A percentile compares a stretch with the other conserved stretches of the same genome.
phyloP scores from a whole-genome alignment of 768 basidiomycete genomes.

The Lentinula raphanica region DNA sequence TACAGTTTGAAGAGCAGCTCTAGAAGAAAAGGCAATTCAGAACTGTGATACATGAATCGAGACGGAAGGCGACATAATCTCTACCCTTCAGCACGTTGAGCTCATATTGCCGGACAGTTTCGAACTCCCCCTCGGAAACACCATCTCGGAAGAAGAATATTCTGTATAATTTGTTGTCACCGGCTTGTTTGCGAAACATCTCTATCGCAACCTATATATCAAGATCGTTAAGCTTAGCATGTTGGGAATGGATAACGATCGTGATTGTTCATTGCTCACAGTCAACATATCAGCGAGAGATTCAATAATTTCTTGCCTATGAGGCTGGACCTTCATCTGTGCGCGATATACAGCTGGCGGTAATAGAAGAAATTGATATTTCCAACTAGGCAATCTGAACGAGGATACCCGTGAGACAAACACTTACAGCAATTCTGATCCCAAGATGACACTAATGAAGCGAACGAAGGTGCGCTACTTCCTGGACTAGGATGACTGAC shows the following conservation, averaged over 20 bases:
- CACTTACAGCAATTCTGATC: slow-evolving; percentile 37
- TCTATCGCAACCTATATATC: background rate
- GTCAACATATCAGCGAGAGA: slow-evolving; percentile 49
- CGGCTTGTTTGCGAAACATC: background rate
- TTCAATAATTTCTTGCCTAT: slow-evolving; percentile 52
- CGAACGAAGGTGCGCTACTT: slow-evolving; percentile 22
- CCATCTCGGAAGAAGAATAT: slow-evolving; percentile 27
- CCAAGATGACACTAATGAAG: slow-evolving; percentile 45
- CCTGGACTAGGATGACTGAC: slow-evolving; percentile 23
- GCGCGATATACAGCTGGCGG: slow-evolving; percentile 47
- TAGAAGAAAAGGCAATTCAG: background rate
- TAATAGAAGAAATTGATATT: no score
- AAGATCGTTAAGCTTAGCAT: slow-evolving; percentile 16
- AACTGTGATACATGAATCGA: background rate
- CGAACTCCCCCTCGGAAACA: slow-evolving; percentile 29
- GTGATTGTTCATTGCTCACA: slow-evolving; percentile 18
- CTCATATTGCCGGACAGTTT: slow-evolving; percentile 17
- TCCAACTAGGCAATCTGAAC: no score
- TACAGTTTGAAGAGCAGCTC: slow-evolving; percentile 1
- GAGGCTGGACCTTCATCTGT: slow-evolving; percentile 45
- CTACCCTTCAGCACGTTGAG: slow-evolving; percentile 11
- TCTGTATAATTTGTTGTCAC: slow-evolving; percentile 9
- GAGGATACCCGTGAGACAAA: no score
- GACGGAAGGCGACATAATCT: slow-evolving; percentile 5
- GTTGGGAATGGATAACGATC: background rate